Conservation (phyloP, 1,139 yeast genomes). For the Oligophagozyma castellii region DNA sequence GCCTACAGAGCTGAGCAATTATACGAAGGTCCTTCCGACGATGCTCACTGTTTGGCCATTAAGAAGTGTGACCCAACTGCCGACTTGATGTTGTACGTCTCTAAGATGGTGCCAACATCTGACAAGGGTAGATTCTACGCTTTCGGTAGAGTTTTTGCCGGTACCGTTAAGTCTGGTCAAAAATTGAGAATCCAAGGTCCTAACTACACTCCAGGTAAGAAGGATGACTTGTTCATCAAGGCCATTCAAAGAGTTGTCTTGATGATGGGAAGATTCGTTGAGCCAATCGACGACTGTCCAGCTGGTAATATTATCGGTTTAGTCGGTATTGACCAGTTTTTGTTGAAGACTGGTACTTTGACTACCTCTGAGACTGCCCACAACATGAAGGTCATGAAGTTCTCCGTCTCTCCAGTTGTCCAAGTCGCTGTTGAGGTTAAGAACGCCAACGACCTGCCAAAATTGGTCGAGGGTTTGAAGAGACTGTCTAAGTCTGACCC, state of each 20-base stretch:
- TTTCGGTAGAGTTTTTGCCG: conserved; percentile 99
- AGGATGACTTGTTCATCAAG: conserved; percentile 94
- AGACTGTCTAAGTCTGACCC: conserved; percentile 99
- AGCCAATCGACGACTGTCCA: conserved; percentile 98
- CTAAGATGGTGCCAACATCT: conserved; percentile 99
- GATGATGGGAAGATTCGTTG: conserved; percentile 99
- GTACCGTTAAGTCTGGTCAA: conserved; percentile 98
- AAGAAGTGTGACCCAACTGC: conserved; percentile 98
- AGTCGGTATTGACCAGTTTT: conserved; percentile 99
- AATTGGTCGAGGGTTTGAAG: conserved; percentile 99
- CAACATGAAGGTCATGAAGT: conserved; percentile 99
- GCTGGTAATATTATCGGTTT: conserved; percentile 99
- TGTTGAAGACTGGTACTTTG: conserved; percentile 97
- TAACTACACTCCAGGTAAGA: conserved; percentile 96
- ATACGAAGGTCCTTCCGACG: conserved; percentile 99
- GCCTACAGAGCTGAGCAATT: conserved; percentile 97
- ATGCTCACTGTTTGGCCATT: conserved; percentile 80
- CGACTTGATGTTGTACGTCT: conserved; percentile 97
- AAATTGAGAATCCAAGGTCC: conserved; percentile 99
- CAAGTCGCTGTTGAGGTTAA: conserved; percentile 99
- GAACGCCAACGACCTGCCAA: conserved; percentile 98
- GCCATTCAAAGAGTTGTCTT: conserved; percentile 98
- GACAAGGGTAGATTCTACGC: conserved; percentile 99
- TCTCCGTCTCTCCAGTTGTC: conserved; percentile 99
- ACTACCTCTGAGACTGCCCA: conserved; percentile 95